Evolutionary conservation across 2,329 filamentous ascomycete species (phyloP).

Genomic region (Simplicillium aogashimaense): DNA sequence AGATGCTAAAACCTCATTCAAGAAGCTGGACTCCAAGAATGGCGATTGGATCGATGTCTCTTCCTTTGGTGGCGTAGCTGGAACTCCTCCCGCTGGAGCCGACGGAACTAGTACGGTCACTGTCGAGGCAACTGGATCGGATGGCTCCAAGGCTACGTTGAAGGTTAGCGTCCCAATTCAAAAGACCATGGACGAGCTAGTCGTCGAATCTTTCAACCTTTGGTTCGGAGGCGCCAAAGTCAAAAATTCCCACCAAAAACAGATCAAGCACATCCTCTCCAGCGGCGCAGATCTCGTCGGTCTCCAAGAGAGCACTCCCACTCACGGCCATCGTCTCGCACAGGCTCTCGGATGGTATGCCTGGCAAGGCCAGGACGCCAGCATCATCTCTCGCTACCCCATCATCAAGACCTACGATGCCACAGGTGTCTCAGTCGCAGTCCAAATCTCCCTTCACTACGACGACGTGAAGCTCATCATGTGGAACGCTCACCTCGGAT

Average conservation of each 20-base stretch:
- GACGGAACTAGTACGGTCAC: conserved; percentile 12
- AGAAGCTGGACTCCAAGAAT: conserved; percentile 12
- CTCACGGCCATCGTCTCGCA: conserved; percentile 21
- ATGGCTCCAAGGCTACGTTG: conserved; percentile 14
- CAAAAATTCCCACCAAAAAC: conserved; percentile 26
- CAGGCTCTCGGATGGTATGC: conserved; percentile 27
- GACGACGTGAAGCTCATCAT: conserved; percentile 19
- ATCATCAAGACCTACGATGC: conserved; percentile 19
- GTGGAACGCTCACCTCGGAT: conserved; percentile 25
- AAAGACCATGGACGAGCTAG: no score
- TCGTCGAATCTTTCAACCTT: conserved; percentile 21
- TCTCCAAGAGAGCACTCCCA: conserved; percentile 23
- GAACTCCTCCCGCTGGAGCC: conserved; percentile 17
- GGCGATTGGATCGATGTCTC: conserved; percentile 22
- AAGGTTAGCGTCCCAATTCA: conserved; percentile 19
- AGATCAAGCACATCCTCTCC: conserved; percentile 22
- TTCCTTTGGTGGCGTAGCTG: conserved; percentile 22
- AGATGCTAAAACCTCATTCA: conserved; percentile 15
- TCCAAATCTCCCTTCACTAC: conserved; percentile 24
- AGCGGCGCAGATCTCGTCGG: conserved; percentile 24
- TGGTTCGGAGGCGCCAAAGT: conserved; percentile 27
- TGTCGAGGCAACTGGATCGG: conserved; percentile 16
- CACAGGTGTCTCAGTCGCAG: conserved; percentile 18
- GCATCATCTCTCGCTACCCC: conserved; percentile 27
- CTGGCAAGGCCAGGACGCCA: conserved; percentile 22